Evolutionary conservation across 2,329 filamentous ascomycete species (phyloP), one percentile per base, ranked within the genome.

Genomic region (Cytospora schulzeri): DNA sequence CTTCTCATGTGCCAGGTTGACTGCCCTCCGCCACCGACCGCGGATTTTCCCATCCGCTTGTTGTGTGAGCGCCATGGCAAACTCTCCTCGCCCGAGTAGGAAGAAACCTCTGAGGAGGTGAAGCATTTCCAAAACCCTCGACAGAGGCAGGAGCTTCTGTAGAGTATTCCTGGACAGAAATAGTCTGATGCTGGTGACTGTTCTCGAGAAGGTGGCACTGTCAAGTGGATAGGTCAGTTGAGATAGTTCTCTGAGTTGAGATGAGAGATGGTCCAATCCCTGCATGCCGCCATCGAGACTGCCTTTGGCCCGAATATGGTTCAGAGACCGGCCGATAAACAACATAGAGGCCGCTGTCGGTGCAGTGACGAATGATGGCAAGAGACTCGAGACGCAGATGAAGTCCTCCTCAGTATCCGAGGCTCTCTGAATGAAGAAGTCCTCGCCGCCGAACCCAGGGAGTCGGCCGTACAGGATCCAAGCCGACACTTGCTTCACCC

Each of bases 391-490:
- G 35, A 87, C 80, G 57, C 86, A 81, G 14, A 79, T 77, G 74
- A 89, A 93, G 53, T 86, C 85, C 78, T 80, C 77, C 28, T 79
- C 75, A 24, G 75, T 74, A 14, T 79, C 76, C 15, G 78, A 74
- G 11, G 79, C 73, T 68, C 75, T 81, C 72, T 85, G 84, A 35
- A 98, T 86, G 73, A 97, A 97, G 74, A 98, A 98, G 76, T 98
- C 94, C n/a, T 85, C 83, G 6, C 83, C 85, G 3, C 92, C 92
- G 73, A 91, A 88, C 17, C 83, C 84, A 0, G 94, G 93, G 64
- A 97, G 78, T 58, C 90, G 87, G 6, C 95, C 95, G 74, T 97
- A 96, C 17, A 98, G 78, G 11, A 98, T 83, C 94, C 94, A 99
- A 29, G 91, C 91, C 4, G 92, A 91, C 14, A 96, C 83, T 73